Evolutionary conservation across 2,329 filamentous ascomycete species (phyloP), one percentile per base, ranked within the genome.

Genomic region (Aureobasidium sp.): DNA sequence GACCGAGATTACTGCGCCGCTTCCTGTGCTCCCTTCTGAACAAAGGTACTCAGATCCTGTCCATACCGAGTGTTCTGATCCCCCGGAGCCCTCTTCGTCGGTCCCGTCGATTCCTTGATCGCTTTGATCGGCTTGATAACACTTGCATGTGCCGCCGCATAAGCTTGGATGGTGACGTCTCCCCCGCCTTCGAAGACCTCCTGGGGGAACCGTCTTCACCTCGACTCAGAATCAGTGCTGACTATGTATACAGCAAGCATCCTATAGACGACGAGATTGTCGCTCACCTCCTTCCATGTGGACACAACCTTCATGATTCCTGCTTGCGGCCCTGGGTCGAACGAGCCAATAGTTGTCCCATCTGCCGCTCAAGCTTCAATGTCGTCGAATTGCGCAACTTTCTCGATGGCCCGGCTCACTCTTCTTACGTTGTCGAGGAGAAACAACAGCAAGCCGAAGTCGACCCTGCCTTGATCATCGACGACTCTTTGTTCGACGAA

Each of bases 341-440:
- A 76, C 89, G 95, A 74, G 93, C 94, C 66, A 99, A 97, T 77
- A 97, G 92, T 73, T 99, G 94, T 75, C 94, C 94, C 49, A 96
- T 99, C 75, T 99, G 94, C 77, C 89, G 94, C 68, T 89, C 90
- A 70, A 86, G 84, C 66, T 97, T 99, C 79, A 93, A 97, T 76
- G 79, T 88, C 69, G 92, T 99, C 67, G 86, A 94, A 73, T 86
- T 99, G 65, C 88, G 88, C 74, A 85, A 89, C 71, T 85, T 82
- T 68, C 78, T 91, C 70, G 89, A 90, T 81, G 85, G 84, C 6
- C 75, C 79, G 2, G 78, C 83, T 9, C 68, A 82, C 37, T 84
- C 83, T 29, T 84, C 83, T 22, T 87, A 87, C 71, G 70, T 78
- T 48, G 89, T 94, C 66, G 81, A 90, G 74, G 88, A 93, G 74